Conservation (phyloP, 1,139 yeast genomes). For the Trichomonascaceae sp. region DNA sequence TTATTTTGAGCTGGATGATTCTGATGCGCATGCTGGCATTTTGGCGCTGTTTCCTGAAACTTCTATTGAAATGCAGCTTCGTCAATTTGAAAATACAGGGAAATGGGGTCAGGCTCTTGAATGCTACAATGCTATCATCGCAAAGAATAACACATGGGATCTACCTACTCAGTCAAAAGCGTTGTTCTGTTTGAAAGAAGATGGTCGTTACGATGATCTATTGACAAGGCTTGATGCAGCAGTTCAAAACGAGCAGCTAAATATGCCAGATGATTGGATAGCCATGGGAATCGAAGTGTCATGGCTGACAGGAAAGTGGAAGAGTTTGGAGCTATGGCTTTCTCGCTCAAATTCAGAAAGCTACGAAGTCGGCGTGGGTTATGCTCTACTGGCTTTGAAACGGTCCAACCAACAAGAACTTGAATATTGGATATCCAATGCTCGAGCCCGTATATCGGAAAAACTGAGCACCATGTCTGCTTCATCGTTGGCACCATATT, state of each 20-base stretch:
- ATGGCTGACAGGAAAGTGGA: conserved; percentile 54
- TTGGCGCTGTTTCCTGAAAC: conserved; percentile 66
- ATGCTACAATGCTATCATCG: conserved; percentile 67
- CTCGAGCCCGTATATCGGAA: conserved; percentile 53
- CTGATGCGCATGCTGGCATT: conserved; percentile 86
- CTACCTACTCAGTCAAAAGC: conserved; percentile 37
- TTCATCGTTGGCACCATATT: conserved; percentile 57
- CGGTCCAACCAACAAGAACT: conserved; percentile 33
- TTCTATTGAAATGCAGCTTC: conserved; percentile 62
- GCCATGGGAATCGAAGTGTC: conserved; percentile 72
- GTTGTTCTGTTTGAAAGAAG: conserved; percentile 50
- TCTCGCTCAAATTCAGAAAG: conserved; percentile 26
- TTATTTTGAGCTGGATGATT: conserved; percentile 82
- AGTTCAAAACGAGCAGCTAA: background rate
- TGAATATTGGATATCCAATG: conserved; percentile 40
- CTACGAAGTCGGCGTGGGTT: conserved; percentile 63
- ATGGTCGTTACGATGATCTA: conserved; percentile 51
- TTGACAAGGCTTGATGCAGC: conserved; percentile 27
- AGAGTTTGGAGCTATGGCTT: conserved; percentile 54
- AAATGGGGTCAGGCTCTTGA: conserved; percentile 86
- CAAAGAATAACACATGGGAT: conserved; percentile 33
- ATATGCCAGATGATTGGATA: conserved; percentile 28
- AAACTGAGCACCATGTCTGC: conserved; percentile 56
- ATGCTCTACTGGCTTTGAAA: conserved; percentile 45
- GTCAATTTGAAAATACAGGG: conserved; percentile 77